A percentile compares a stretch with the other conserved stretches of the same genome.
Conservation (phyloP, 1,139 yeast species). For the Groenewaldozyma sp. region DNA sequence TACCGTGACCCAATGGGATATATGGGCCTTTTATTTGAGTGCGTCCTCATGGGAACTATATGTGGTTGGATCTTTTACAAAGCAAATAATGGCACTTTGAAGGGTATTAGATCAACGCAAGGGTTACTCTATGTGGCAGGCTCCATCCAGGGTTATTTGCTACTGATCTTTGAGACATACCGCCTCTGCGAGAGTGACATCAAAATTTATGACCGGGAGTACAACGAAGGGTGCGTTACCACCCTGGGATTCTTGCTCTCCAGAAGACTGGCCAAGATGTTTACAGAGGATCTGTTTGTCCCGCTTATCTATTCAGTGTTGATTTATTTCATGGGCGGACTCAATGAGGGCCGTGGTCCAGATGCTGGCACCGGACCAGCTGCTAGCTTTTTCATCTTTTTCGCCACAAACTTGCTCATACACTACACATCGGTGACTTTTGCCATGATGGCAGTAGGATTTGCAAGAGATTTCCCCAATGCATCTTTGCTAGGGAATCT, state of each 20-base stretch:
- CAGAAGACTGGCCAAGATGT: constrained; percentile 54
- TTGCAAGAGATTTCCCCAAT: constrained; percentile 54
- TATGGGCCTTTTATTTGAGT: constrained; percentile 45
- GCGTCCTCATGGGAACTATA: constrained; percentile 47
- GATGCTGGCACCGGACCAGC: too few relatives aligned
- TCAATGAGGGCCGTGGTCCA: constrained; percentile 42
- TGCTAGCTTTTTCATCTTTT: constrained; percentile 52
- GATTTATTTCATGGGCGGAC: constrained; percentile 73
- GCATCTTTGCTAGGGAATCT: constrained; percentile 57
- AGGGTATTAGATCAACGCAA: constrained; percentile 60
- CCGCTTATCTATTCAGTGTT: constrained; percentile 44
- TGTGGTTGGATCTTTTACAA: constrained; percentile 72
- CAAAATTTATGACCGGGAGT: constrained; percentile 60
- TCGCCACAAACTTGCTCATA: constrained; percentile 47
- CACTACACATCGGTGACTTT: constrained; percentile 49
- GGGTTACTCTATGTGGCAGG: constrained; percentile 56
- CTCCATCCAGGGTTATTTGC: constrained; percentile 60
- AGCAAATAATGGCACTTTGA: constrained; percentile 42
- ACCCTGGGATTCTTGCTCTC: constrained; percentile 60
- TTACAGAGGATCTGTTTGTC: constrained; percentile 62
- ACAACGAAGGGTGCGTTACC: constrained; percentile 60
- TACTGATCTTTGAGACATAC: constrained; percentile 63
- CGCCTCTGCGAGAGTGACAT: constrained; percentile 64
- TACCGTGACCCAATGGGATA: constrained; percentile 53
- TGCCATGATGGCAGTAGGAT: constrained; percentile 48